phyloP scores from a whole-genome alignment of 352 stramenopile genomes.

The Phytophthora ramorum region DNA sequence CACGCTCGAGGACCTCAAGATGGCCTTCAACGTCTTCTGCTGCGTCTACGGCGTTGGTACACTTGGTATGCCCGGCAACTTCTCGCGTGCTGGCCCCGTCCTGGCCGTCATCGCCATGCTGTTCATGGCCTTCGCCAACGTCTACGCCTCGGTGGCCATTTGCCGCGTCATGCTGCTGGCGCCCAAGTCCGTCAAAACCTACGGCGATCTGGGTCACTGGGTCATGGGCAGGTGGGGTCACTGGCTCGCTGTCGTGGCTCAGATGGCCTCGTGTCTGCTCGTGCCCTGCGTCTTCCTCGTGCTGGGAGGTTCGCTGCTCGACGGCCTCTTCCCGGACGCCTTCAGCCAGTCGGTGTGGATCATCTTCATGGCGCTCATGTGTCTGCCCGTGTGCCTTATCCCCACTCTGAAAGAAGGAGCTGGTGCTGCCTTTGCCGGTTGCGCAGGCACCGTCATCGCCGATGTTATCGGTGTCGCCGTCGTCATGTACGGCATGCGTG shows the following conservation, averaged over 20 bases:
- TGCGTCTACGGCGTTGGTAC: no score
- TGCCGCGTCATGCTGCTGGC: slow-evolving; percentile 60
- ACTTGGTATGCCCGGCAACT: no score
- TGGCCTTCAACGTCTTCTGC: no score
- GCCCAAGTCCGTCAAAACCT: slow-evolving; percentile 54
- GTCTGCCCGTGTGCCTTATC: slow-evolving; percentile 59
- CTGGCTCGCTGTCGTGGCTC: slow-evolving; percentile 49
- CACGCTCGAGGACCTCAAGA: no score
- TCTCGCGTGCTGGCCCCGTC: slow-evolving; percentile 50
- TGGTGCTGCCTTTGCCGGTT: slow-evolving; percentile 57
- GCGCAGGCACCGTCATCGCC: slow-evolving; percentile 56
- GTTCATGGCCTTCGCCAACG: slow-evolving; percentile 69
- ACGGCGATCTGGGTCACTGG: slow-evolving; percentile 61
- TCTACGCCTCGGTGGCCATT: slow-evolving; percentile 55
- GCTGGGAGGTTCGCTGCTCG: no score
- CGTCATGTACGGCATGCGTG: slow-evolving; percentile 58
- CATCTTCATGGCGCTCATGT: slow-evolving; percentile 58
- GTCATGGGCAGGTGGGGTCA: slow-evolving; percentile 49
- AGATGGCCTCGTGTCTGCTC: slow-evolving; percentile 56
- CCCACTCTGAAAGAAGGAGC: slow-evolving; percentile 67
- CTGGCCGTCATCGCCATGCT: slow-evolving; percentile 49
- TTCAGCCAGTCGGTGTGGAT: slow-evolving; percentile 59
- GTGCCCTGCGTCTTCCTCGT: slow-evolving; percentile 55
- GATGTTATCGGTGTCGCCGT: slow-evolving; percentile 58
- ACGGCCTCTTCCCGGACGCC: no score